These are phyloP conservation scores for Trichophyton schoenleinii DNA, from an alignment of 2,329 filamentous ascomycete genomes.

Conservation along the genomic window DNA sequence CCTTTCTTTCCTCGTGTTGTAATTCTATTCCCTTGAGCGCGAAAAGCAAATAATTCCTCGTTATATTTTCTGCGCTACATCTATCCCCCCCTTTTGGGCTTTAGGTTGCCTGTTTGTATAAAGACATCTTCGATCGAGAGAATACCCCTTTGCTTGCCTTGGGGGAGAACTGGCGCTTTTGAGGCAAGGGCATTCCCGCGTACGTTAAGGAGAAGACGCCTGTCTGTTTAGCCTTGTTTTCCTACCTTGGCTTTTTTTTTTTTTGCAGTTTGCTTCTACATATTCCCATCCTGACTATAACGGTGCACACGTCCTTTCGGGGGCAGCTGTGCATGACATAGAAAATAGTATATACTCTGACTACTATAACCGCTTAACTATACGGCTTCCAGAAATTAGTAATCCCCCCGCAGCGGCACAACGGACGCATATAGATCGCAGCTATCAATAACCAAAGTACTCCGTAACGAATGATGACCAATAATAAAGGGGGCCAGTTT, in stretches of 20 bases:
- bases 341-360: slow-evolving; percentile 2
- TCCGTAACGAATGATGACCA: not conserved
- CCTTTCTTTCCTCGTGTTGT: not conserved
- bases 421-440: no score
- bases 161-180: not conserved
- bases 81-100: not conserved
- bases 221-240: not conserved
- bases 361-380: not conserved
- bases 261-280: not conserved
- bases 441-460: not conserved
- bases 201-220: not conserved
- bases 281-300: not conserved
- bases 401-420: no score
- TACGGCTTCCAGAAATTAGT: no score
- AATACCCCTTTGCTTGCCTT: not conserved
- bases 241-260: not conserved
- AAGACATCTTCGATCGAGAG: not conserved
- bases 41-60: slow-evolving; percentile 6
- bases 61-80: slow-evolving; percentile 1
- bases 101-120: slow-evolving; percentile 1
- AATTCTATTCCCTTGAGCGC: not conserved
- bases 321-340: not conserved
- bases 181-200: not conserved
- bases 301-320: not conserved
- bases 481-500: not conserved